Evolutionary conservation across 805 yeast genomes (phyloP), one percentile per base, ranked within the genome.

Genomic region (Kuraishia borneana): DNA sequence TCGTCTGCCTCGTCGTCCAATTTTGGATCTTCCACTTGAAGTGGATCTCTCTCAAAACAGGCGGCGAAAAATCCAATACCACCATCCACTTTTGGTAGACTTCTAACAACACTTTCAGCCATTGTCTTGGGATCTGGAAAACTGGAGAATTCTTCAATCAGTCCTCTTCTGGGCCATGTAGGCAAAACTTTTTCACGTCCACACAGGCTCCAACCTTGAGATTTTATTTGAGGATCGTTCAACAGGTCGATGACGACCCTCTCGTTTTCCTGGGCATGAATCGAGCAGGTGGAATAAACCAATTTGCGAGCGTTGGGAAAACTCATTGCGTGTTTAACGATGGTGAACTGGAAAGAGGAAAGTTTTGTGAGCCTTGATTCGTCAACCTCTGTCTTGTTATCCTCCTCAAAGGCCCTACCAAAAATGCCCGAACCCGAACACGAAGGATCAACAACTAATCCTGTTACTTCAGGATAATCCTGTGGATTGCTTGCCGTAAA

Each of bases 31-130:
- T 3, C 13, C 8, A 9, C 9, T n/a, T 14, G 29, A 26, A 9
- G 14, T 7, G 8, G n/a, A n/a, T n/a, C 50, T 37, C 81, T 67
- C 42, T 83, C 82, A 52, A 92, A 89, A 37, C 92, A 78, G 1
- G 88, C 97, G 0, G 96, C 97, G 57, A 92, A 92, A 52, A 92
- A 92, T 0, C 99, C 99, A 46, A 92, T 92, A n/a, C 98, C 98
- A 21, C 97, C 98, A 53, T 92, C 98, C 30, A 70, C 80, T 40
- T 74, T 78, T 1, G 96, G 95, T 29, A 76, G 58, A 1, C 88
- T 81, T 43, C 99, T 65, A 0, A 92, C 76, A 58, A 96, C 88
- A 0, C 92, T 89, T 1, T 77, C 85, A 1, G 96, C 94, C 32
- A 84, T 50, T 26, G 58, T 63, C 25, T 65, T 63, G 16, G 77